Percentiles rank a stretch among this genome's conserved stretches.
These are phyloP conservation scores for Aspergillus egyptiacus DNA, from an alignment of 495 filamentous ascomycete genomes.

Conservation along the genomic window DNA sequence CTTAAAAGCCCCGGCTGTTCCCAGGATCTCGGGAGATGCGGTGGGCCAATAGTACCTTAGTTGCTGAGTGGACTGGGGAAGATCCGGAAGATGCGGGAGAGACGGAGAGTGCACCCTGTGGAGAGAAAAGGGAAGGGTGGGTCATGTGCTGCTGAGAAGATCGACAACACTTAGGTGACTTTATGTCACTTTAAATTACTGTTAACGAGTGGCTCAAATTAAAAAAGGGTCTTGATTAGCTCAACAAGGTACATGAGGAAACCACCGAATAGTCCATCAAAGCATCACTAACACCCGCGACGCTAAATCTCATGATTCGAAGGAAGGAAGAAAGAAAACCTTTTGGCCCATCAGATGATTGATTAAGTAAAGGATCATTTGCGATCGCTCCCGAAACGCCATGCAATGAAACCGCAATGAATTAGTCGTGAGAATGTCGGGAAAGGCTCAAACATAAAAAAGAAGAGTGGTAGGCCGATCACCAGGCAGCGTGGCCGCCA, in stretches of 20 bases:
- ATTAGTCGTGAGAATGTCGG: background rate
- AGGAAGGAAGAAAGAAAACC: no score
- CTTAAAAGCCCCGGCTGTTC: no score
- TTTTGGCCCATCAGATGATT: constrained; percentile 5
- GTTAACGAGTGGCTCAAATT: no score
- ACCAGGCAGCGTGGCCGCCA: constrained; percentile 79
- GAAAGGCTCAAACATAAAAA: background rate
- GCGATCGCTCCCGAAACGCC: constrained; percentile 5
- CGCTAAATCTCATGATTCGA: constrained; percentile 8
- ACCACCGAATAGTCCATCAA: constrained; percentile 7
- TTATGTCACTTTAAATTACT: constrained; percentile 7
- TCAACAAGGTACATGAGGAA: constrained; percentile 7
- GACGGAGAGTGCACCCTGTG: no score
- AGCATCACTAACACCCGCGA: background rate
- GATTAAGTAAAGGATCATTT: background rate
- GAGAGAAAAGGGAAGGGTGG: no score
- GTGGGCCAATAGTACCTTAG: no score
- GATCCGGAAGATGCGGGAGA: no score
- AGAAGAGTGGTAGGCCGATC: constrained; percentile 15
- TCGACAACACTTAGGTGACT: constrained; percentile 12
- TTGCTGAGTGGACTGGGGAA: no score
- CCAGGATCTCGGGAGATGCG: no score
- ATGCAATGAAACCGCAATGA: constrained; percentile 1
- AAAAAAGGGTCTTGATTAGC: background rate
- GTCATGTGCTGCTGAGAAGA: no score